These are phyloP conservation scores for Lodderomyces beijingensis DNA, from an alignment of 1,139 yeast species.

Conservation along the genomic window DNA sequence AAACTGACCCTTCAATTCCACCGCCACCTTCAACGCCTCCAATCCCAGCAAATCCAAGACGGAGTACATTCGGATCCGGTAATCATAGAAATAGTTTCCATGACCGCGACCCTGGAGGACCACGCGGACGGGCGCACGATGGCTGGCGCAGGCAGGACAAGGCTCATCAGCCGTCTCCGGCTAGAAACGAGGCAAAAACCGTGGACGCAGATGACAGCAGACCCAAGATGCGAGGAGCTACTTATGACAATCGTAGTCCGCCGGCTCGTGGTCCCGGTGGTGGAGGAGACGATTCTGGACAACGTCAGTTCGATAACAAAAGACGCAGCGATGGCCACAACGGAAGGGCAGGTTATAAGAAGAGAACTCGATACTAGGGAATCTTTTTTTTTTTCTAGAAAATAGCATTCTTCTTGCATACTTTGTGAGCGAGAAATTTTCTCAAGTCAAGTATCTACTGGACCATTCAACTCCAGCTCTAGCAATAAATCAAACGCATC, in stretches of 20 bases:
- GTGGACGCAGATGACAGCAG: too few relatives aligned
- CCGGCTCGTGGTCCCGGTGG: too few relatives aligned
- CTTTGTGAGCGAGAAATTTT: too few relatives aligned
- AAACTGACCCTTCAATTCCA: not conserved
- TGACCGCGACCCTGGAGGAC: constrained; percentile 3
- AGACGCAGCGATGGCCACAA: constrained; percentile 24
- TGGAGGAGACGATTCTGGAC: constrained; percentile 4
- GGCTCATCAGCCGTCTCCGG: too few relatives aligned
- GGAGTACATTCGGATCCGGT: constrained; percentile 3
- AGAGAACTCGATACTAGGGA: constrained; percentile 26
- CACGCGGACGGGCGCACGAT: too few relatives aligned
- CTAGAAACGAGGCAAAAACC: too few relatives aligned
- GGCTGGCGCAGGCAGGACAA: too few relatives aligned
- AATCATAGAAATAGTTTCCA: not conserved
- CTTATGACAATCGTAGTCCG: constrained; percentile 2
- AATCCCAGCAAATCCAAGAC: constrained; percentile 1
- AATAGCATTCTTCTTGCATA: too few relatives aligned
- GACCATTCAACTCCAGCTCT: constrained; percentile 25
- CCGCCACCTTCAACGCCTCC: constrained; percentile 4
- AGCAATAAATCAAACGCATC: constrained; percentile 23
- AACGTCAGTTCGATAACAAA: constrained; percentile 5
- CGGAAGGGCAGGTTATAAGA: constrained; percentile 27
- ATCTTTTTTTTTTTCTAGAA: constrained; percentile 11
- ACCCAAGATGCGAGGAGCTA: too few relatives aligned
- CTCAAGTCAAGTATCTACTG: too few relatives aligned